Percentiles rank a stretch among this genome's conserved stretches.
Conservation (phyloP, 2,329 filamentous ascomycete species). For the Clonostachys chloroleuca region DNA sequence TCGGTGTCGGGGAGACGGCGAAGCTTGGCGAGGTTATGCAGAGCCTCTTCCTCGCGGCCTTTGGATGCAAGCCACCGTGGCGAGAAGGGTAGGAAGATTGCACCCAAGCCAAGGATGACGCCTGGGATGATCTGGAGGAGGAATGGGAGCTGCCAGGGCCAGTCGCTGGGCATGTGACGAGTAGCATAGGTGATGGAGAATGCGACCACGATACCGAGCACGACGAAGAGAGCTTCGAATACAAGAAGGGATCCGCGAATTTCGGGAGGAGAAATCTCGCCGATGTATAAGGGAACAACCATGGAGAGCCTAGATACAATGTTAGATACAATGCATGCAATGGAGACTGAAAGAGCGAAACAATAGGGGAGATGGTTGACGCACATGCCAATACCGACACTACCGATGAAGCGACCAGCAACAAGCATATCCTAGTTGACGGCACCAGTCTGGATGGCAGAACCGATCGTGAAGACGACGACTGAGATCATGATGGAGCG, state of each 20-base stretch:
- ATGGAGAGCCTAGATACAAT: background rate
- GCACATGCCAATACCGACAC: slow-evolving; percentile 35
- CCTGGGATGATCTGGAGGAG: slow-evolving; percentile 3
- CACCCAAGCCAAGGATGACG: slow-evolving; percentile 7
- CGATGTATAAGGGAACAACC: slow-evolving; percentile 35
- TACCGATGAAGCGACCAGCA: slow-evolving; percentile 33
- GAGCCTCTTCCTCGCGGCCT: slow-evolving; percentile 51
- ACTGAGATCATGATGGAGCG: slow-evolving; percentile 26
- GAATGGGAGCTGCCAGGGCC: slow-evolving; percentile 4
- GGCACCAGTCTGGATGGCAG: slow-evolving; percentile 34
- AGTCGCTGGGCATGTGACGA: slow-evolving; percentile 6
- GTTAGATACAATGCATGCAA: no score
- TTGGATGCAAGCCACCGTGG: slow-evolving; percentile 55
- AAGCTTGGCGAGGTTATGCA: slow-evolving; percentile 47
- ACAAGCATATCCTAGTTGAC: slow-evolving; percentile 34
- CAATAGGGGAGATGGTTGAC: background rate
- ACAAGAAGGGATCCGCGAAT: slow-evolving; percentile 39
- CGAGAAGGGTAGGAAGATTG: slow-evolving; percentile 62
- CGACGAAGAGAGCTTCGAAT: slow-evolving; percentile 16
- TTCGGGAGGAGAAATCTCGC: slow-evolving; percentile 41
- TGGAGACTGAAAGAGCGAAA: slow-evolving; percentile 11
- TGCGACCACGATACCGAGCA: slow-evolving; percentile 17
- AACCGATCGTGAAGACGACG: slow-evolving; percentile 31
- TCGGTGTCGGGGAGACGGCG: slow-evolving; percentile 9
- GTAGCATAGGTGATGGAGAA: slow-evolving; percentile 18